These are phyloP conservation scores for Withania somnifera DNA, from an alignment of 305 asterid species.

Conservation along the genomic window DNA sequence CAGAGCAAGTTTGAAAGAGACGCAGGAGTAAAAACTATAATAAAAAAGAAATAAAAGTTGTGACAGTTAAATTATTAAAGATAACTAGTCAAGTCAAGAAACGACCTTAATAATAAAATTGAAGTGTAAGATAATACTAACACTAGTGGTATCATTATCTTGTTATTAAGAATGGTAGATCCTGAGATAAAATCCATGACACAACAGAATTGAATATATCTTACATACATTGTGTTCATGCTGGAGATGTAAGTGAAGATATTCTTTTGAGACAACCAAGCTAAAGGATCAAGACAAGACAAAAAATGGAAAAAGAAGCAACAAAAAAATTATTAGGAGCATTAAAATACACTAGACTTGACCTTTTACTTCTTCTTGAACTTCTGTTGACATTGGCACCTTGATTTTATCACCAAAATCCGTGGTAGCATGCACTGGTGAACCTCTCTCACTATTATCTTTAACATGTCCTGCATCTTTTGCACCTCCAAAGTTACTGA, in stretches of 20 bases:
- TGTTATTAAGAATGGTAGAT: not conserved
- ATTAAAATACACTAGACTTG: not conserved
- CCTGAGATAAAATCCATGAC: not conserved
- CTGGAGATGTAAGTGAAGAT: not conserved
- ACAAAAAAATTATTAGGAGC: not conserved
- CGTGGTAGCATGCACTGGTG: constrained; percentile 32
- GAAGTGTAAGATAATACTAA: too few relatives aligned
- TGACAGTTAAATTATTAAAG: too few relatives aligned
- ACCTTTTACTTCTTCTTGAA: not conserved
- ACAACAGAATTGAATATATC: not conserved
- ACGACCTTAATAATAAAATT: too few relatives aligned
- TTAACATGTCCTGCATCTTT: constrained; percentile 69
- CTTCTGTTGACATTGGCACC: not conserved
- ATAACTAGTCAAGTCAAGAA: too few relatives aligned
- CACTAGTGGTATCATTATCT: too few relatives aligned
- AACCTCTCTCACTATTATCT: constrained; percentile 27
- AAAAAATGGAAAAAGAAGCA: not conserved
- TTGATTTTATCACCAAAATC: constrained; percentile 5
- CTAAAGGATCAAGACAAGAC: not conserved
- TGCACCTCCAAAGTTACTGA: constrained; percentile 77
- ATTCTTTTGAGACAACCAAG: not conserved
- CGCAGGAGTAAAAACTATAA: too few relatives aligned
- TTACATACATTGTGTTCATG: not conserved
- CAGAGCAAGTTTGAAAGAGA: too few relatives aligned
- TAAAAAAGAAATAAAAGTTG: too few relatives aligned